phyloP scores from a whole-genome alignment of 1,284 basidiomycete species.

The Neolentinus lepideus region DNA sequence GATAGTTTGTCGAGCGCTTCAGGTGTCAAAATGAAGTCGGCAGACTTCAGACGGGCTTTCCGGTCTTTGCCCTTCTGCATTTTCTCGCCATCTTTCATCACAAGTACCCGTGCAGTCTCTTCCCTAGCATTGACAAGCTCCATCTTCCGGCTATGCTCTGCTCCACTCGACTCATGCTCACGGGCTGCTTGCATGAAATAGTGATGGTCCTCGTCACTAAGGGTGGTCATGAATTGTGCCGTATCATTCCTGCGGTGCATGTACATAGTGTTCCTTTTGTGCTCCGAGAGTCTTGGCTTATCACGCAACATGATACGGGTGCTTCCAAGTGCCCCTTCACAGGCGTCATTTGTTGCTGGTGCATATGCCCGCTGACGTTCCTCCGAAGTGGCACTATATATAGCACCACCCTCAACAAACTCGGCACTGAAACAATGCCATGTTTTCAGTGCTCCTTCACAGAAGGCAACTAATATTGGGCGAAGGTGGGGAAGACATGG shows the following conservation, averaged over 20 bases:
- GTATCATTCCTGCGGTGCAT: not conserved
- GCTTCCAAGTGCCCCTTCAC: not conserved
- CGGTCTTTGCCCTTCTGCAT: not conserved
- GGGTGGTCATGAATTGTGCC: not conserved
- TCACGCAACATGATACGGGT: not conserved
- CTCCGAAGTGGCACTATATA: slow-evolving; percentile 13
- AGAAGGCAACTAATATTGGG: slow-evolving; percentile 6
- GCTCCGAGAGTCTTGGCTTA: not conserved
- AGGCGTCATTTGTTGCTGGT: not conserved
- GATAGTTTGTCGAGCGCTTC: not conserved
- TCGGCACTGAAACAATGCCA: slow-evolving; percentile 16
- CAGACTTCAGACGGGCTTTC: not conserved
- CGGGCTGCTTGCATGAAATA: not conserved
- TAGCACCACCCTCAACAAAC: slow-evolving; percentile 6
- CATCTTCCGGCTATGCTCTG: not conserved
- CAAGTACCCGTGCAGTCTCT: not conserved
- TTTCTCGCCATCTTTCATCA: not conserved
- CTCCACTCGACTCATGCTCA: not conserved
- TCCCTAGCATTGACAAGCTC: not conserved
- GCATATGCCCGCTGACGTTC: slow-evolving; percentile 16
- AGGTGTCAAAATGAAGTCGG: not conserved
- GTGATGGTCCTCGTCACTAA: not conserved
- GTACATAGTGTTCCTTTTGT: not conserved
- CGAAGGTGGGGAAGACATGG: slow-evolving; percentile 10
- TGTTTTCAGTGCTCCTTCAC: slow-evolving; percentile 14